phyloP scores from a whole-genome alignment of 176 grass and related monocot species.

The Luzula sylvatica region DNA sequence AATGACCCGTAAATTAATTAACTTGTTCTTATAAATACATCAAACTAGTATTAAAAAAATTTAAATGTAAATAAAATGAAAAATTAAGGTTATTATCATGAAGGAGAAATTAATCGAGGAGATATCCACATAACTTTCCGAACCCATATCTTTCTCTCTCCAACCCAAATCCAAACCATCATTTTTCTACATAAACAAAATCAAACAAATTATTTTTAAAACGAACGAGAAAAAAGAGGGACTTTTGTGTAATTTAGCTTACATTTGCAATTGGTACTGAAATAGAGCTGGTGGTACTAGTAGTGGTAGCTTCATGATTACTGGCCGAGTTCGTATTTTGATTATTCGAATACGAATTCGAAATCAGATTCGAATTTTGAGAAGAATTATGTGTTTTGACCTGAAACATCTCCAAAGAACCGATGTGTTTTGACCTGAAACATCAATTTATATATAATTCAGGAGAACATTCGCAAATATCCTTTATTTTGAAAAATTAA shows the following conservation, averaged over 20 bases:
- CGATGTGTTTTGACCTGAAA: constrained; percentile 34
- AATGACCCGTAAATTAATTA: no score
- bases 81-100: constrained; percentile 15
- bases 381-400: constrained; percentile 3
- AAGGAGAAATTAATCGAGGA: constrained; percentile 37
- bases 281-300: constrained; percentile 16
- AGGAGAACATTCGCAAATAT: no score
- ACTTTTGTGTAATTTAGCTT: no score
- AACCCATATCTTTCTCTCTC: constrained; percentile 16
- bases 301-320: constrained; percentile 8
- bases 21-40: no score
- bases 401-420: constrained; percentile 30
- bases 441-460: constrained; percentile 12
- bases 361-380: constrained; percentile 3
- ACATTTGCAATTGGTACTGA: constrained; percentile 3
- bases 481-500: no score
- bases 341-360: constrained; percentile 12
- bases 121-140: constrained; percentile 22
- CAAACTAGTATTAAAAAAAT: not conserved
- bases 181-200: not conserved
- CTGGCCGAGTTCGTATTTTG: constrained; percentile 4
- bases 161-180: not conserved
- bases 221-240: not conserved
- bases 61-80: constrained; percentile 12
- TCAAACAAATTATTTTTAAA: not conserved